These are phyloP conservation scores for Pseudogymnoascus sp. DNA, from an alignment of 2,329 filamentous ascomycete species.

Conservation along the genomic window DNA sequence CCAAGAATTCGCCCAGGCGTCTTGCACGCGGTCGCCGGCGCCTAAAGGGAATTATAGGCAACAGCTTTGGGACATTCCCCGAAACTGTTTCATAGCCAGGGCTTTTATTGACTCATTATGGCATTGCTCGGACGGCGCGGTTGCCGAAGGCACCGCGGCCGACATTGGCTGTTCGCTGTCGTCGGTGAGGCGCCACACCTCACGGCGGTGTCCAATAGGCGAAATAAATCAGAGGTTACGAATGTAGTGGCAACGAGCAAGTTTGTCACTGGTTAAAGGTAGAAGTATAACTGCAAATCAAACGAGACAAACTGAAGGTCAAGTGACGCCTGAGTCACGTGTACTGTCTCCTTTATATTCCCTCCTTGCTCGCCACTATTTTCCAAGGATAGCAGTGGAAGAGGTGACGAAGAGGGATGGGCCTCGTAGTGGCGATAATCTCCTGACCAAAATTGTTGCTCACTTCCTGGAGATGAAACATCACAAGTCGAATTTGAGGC, in stretches of 20 bases:
- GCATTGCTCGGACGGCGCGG: background rate
- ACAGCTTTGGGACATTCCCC: slow-evolving; percentile 20
- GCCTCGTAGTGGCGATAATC: background rate
- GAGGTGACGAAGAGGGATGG: background rate
- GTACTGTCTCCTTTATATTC: background rate
- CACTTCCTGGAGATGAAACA: background rate
- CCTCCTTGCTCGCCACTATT: background rate
- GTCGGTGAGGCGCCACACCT: background rate
- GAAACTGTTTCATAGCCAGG: slow-evolving; percentile 23
- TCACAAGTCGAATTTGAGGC: background rate
- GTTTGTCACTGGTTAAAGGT: background rate
- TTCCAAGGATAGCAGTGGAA: background rate
- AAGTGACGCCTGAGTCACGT: background rate
- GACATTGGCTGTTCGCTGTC: background rate
- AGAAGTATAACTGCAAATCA: background rate
- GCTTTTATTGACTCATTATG: slow-evolving; percentile 18
- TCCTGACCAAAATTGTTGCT: background rate
- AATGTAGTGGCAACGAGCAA: background rate
- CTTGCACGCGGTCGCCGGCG: slow-evolving; percentile 16
- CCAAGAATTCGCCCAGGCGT: background rate
- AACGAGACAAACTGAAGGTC: background rate
- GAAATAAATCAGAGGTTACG: background rate
- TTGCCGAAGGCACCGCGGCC: background rate
- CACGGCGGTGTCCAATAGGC: background rate
- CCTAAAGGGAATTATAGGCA: slow-evolving; percentile 16